Base-by-base conservation (phyloP, 1,284 basidiomycete genomes). In the Uromyces viciae-fabae region DNA sequence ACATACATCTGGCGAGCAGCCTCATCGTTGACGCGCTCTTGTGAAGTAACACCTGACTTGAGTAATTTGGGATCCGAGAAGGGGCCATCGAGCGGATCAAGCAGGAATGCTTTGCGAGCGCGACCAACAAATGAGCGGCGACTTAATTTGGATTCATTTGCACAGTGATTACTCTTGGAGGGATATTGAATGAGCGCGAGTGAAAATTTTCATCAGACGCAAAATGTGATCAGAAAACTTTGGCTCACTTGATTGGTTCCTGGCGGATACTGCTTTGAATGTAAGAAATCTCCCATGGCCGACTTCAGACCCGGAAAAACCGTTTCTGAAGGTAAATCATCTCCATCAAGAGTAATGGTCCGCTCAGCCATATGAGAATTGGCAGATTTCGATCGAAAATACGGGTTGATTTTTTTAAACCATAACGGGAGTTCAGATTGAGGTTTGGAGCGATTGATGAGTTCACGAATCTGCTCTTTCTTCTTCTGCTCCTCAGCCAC, bases 401-500 rank as follows among this genome's bases (percentile, higher is more conserved):
- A 98, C 0, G 95, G 96, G 85, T 98, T 98, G 49, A 95, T 86
- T 71, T 88, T 88, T 75, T 91, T 90, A 58, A 94, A 85, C 94
- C 94, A 96, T 28, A 88, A 88, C 28, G 89, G 88, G 42, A 88
- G 87, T 4, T 83, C 86, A 11, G 84, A 86, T 81, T 82, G 85
- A 1, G 86, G 87, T 79, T 88, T 87, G 5, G 87, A 83, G 52
- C 86, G 86, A 52, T 86, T 86, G 36, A 89, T 86, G 83, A 90
- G 86, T 78, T 87, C 86, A 71, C 89, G 91, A 9, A 93, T 90
- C 86, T 98, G 96, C 83, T 92, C 90, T 66, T 90, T 90, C 80
- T 92, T 91, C 87, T 97, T 98, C 66, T 91, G 90, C 85, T 96
- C 94, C 85, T 98, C 96, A 0, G 94, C 94, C 3, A 98, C 90